phyloP scores from a whole-genome alignment of 2,329 filamentous ascomycete species.

The Penicillium thymicola region DNA sequence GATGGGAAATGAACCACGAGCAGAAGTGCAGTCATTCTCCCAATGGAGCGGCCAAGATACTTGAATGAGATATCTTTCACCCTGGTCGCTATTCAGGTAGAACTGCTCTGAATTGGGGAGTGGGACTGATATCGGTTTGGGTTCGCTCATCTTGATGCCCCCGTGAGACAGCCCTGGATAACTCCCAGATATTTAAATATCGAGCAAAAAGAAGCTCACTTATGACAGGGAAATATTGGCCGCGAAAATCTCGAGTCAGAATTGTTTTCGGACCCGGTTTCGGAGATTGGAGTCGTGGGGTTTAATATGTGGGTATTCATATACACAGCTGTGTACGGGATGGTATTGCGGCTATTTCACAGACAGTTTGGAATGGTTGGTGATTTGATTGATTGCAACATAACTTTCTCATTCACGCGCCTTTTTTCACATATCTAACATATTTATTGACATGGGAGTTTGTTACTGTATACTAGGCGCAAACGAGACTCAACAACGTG shows the following conservation, averaged over 20 bases:
- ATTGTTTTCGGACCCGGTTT: not conserved
- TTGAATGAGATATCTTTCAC: slow-evolving; percentile 18
- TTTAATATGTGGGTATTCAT: not conserved
- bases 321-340: not conserved
- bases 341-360: not conserved
- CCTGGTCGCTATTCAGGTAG: slow-evolving; percentile 13
- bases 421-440: not conserved
- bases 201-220: not conserved
- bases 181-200: not conserved
- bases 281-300: not conserved
- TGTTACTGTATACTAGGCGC: not conserved
- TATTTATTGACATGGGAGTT: not conserved
- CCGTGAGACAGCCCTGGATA: not conserved
- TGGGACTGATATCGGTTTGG: not conserved
- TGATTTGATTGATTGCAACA: not conserved
- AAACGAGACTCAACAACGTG: not conserved
- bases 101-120: slow-evolving; percentile 20
- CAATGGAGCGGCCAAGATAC: slow-evolving; percentile 23
- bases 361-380: not conserved
- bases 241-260: not conserved
- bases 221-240: too few relatives aligned
- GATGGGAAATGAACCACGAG: not conserved
- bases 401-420: not conserved
- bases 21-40: slow-evolving; percentile 2
- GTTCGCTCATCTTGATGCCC: not conserved